Percentiles rank a stretch among this genome's conserved stretches.
These are phyloP conservation scores for Iris macrosiphon DNA, from an alignment of 106 monocot species.

Conservation along the genomic window DNA sequence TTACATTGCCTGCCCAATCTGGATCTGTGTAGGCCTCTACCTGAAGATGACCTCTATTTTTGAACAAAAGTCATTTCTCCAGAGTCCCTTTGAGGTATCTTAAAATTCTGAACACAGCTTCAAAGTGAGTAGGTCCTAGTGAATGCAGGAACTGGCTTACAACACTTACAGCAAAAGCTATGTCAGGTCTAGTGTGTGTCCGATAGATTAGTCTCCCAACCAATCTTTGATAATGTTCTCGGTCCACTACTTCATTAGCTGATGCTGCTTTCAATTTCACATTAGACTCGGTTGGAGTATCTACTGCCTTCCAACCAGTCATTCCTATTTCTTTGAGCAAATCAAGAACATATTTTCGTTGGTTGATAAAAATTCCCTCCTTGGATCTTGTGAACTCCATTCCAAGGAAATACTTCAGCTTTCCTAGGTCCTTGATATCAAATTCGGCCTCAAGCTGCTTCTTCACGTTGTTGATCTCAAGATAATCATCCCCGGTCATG, in stretches of 20 bases:
- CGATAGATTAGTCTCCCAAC: background rate
- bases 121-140: background rate
- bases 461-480: too few species aligned
- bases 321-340: too few species aligned
- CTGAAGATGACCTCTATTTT: background rate
- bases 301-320: too few species aligned
- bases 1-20: background rate
- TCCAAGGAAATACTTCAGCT: too few species aligned
- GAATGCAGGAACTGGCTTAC: background rate
- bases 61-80: background rate
- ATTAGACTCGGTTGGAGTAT: too few species aligned
- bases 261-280: too few species aligned
- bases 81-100: background rate
- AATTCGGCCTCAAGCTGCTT: too few species aligned
- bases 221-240: background rate
- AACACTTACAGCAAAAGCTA: background rate
- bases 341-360: too few species aligned
- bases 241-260: background rate
- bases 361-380: too few species aligned
- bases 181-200: background rate
- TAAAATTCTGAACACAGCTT: background rate
- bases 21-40: background rate
- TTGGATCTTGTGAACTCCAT: too few species aligned
- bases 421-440: too few species aligned
- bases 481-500: too few species aligned